Conservation (phyloP, 805 yeast genomes). For the Kazachstania bromeliacearum region DNA sequence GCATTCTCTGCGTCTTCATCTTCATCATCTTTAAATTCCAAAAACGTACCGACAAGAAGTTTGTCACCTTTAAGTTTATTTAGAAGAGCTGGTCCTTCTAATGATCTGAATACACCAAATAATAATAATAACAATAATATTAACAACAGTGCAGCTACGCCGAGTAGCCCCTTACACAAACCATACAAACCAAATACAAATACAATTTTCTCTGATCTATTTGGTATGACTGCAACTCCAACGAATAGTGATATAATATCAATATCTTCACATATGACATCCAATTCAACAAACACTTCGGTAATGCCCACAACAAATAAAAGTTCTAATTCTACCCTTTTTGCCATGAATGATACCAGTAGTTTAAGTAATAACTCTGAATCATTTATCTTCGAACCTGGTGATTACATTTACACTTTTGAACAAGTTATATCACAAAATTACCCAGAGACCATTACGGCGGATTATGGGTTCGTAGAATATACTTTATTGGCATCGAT, state of each 20-base stretch:
- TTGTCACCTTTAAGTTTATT: conserved; percentile 25
- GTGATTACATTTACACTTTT: conserved; percentile 87
- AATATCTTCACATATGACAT: neutral
- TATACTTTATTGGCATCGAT: conserved; percentile 63
- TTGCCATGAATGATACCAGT: neutral
- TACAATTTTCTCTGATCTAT: conserved; percentile 22
- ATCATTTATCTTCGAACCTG: conserved; percentile 58
- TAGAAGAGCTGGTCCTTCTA: conserved; percentile 21
- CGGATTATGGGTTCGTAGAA: conserved; percentile 71
- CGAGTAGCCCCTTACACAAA: neutral
- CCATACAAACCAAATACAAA: conserved; percentile 10
- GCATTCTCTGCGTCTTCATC: conserved; percentile 4
- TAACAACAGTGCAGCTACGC: neutral
- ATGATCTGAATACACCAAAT: neutral
- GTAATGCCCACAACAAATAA: neutral
- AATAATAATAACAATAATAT: neutral
- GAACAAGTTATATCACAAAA: conserved; percentile 80
- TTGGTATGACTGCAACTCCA: conserved; percentile 14
- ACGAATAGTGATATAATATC: conserved; percentile 2
- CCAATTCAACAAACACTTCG: neutral
- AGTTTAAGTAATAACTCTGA: conserved; percentile 6
- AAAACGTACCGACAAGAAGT: conserved; percentile 11
- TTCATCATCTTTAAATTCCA: conserved; percentile 1
- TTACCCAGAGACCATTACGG: conserved; percentile 68
- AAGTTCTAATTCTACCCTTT: neutral